phyloP scores from a whole-genome alignment of 805 yeast genomes.

The Candida odintsovae region DNA sequence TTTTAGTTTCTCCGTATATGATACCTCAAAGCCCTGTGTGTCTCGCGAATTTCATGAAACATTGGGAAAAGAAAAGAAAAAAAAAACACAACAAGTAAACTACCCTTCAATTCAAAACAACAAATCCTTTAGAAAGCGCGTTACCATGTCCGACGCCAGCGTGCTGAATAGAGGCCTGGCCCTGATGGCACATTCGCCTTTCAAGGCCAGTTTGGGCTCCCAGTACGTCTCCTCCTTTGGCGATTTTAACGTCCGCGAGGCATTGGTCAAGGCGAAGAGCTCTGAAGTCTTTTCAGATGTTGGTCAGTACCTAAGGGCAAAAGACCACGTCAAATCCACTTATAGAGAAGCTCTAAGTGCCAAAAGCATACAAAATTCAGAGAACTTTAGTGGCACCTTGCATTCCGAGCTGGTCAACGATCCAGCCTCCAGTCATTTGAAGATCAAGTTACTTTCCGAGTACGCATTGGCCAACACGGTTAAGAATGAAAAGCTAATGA shows the following conservation, averaged over 20 bases:
- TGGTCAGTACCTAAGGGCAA: constrained; percentile 3
- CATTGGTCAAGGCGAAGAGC: constrained; percentile 3
- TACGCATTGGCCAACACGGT: constrained; percentile 14
- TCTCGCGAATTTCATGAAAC: not conserved
- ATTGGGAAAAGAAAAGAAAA: too few relatives aligned
- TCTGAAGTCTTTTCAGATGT: constrained; percentile 11
- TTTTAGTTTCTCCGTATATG: too few relatives aligned
- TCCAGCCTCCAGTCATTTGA: constrained; percentile 9
- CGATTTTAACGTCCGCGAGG: constrained; percentile 3
- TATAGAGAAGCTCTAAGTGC: constrained; percentile 6
- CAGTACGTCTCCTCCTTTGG: not conserved
- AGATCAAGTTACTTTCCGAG: constrained; percentile 18
- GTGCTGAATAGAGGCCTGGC: not conserved
- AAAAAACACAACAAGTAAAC: not conserved
- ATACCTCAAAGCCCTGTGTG: too few relatives aligned
- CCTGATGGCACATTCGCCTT: not conserved
- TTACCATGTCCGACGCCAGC: not conserved
- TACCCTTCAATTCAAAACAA: not conserved
- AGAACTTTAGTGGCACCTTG: constrained; percentile 8
- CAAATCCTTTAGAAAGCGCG: not conserved
- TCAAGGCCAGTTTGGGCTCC: not conserved
- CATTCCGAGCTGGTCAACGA: constrained; percentile 13
- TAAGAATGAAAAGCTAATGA: constrained; percentile 7
- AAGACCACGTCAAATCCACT: not conserved
- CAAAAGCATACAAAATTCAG: constrained; percentile 1